Conservation (phyloP, 1,284 basidiomycete genomes). For the Coniferiporia sulphurascens region DNA sequence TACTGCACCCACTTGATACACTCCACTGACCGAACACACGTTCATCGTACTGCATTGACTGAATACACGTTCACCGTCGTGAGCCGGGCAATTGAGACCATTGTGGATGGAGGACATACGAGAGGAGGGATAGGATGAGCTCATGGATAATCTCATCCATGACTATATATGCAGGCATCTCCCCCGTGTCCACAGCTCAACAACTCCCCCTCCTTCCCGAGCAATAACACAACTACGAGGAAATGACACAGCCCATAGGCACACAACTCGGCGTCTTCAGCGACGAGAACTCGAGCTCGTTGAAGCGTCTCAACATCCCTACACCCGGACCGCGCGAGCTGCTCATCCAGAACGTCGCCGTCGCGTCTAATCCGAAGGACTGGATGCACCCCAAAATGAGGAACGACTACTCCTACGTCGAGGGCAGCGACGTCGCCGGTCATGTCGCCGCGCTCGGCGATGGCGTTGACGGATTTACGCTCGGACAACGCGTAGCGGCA, state of each 20-base stretch:
- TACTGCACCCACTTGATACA: no score
- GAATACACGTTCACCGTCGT: no score
- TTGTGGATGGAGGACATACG: no score
- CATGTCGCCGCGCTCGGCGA: constrained; percentile 17
- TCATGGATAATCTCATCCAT: no score
- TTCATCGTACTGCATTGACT: no score
- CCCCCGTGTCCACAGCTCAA: no score
- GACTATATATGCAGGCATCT: no score
- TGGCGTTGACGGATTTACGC: constrained; percentile 18
- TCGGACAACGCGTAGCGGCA: constrained; percentile 22
- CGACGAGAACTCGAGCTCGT: not conserved
- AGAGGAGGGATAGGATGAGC: no score
- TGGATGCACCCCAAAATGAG: constrained; percentile 19
- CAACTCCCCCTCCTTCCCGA: no score
- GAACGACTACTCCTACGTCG: constrained; percentile 17
- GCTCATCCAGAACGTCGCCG: constrained; percentile 30
- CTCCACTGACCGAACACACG: no score
- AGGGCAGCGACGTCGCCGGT: constrained; percentile 20
- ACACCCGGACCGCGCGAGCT: constrained; percentile 24
- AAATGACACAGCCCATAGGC: not conserved
- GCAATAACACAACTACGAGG: no score
- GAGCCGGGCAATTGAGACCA: no score
- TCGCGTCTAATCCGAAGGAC: constrained; percentile 31
- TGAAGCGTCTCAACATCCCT: constrained; percentile 16
- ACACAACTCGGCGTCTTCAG: constrained; percentile 13